Evolutionary conservation across 2,329 filamentous ascomycete genomes (phyloP).

Genomic region (Aaosphaeria pasadenensis): DNA sequence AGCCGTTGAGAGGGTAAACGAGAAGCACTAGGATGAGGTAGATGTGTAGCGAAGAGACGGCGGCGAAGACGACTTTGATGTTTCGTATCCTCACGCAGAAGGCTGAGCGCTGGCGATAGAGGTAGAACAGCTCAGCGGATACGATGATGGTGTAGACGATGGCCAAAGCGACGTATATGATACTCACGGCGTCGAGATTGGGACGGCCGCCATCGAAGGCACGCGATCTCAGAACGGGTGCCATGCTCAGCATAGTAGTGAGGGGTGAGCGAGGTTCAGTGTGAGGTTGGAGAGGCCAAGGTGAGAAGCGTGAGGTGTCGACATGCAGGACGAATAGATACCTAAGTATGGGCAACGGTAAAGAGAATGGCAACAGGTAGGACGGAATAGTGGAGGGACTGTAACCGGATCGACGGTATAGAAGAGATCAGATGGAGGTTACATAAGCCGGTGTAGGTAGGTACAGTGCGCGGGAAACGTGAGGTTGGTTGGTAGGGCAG

Average conservation of each 20-base stretch:
- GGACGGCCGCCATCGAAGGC: constrained; percentile 26
- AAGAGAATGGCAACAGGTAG: constrained; percentile 12
- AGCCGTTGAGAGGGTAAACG: constrained; percentile 36
- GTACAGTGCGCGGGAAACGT: no score
- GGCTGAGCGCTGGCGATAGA: constrained; percentile 24
- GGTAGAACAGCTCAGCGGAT: constrained; percentile 25
- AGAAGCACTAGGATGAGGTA: constrained; percentile 35
- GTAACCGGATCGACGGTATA: constrained; percentile 14
- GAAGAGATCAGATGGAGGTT: constrained; percentile 19
- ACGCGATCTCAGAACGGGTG: constrained; percentile 23
- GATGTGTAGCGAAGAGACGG: constrained; percentile 33
- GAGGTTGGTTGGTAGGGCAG: constrained; percentile 9
- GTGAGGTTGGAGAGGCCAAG: neutral
- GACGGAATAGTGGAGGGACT: constrained; percentile 13
- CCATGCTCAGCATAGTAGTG: constrained; percentile 27
- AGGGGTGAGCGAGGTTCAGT: constrained; percentile 5
- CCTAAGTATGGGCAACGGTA: constrained; percentile 17
- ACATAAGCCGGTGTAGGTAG: constrained; percentile 16
- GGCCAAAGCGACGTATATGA: constrained; percentile 28
- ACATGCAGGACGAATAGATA: constrained; percentile 16
- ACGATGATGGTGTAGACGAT: constrained; percentile 33
- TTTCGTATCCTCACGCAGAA: constrained; percentile 34
- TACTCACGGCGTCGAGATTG: constrained; percentile 30
- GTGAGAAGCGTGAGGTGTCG: constrained; percentile 7
- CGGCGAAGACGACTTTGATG: constrained; percentile 30